Percentiles rank a stretch among this genome's conserved stretches.
phyloP scores from a whole-genome alignment of 257 asterid species.

The Nicotiana benthamiana region DNA sequence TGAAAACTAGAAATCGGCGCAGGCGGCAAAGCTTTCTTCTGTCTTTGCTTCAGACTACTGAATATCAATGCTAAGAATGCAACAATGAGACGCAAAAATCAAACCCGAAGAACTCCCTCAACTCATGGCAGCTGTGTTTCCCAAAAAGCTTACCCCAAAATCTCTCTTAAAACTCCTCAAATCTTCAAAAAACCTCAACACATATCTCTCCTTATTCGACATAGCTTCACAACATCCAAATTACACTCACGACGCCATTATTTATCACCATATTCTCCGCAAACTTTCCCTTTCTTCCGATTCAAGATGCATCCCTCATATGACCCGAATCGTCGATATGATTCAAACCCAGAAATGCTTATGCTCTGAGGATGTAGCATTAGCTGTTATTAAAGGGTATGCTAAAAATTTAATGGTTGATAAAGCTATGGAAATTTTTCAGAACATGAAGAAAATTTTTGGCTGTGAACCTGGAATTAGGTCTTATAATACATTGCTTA shows the following conservation, averaged over 20 bases:
- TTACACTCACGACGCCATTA: conserved; percentile 41
- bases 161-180: conserved; percentile 51
- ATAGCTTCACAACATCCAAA: conserved; percentile 45
- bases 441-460: conserved; percentile 56
- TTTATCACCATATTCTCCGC: conserved; percentile 68
- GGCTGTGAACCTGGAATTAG: conserved; percentile 67
- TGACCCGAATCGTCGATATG: conserved; percentile 41
- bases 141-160: conserved; percentile 44
- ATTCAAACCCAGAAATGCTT: conserved; percentile 41
- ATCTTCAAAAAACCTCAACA: conserved; percentile 47
- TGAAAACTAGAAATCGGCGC: background rate
- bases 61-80: background rate
- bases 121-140: conserved; percentile 38
- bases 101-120: background rate
- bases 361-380: conserved; percentile 62
- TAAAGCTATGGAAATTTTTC: conserved; percentile 54
- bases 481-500: conserved; percentile 66
- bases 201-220: conserved; percentile 57
- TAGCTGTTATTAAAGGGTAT: conserved; percentile 52
- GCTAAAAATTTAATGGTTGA: conserved; percentile 50
- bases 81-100: background rate
- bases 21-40: background rate
- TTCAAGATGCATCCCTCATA: conserved; percentile 30
- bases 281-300: conserved; percentile 50
- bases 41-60: too few species aligned